Conservation (phyloP, 495 filamentous ascomycete species). For the Aspergillus kassunensis region DNA sequence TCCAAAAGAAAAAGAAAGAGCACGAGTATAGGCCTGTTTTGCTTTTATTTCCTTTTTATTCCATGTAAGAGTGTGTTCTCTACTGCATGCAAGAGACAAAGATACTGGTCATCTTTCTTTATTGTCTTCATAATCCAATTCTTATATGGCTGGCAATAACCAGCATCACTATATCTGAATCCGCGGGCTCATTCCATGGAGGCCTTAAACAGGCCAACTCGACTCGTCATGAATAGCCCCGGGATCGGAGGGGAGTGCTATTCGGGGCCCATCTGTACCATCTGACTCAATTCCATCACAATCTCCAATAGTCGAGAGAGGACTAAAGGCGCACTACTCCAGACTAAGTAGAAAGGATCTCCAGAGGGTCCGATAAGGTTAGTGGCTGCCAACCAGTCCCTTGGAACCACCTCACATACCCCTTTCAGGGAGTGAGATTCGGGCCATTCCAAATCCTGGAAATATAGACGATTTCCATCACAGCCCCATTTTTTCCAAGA, state of each 20-base stretch:
- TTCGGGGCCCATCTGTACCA: conserved; percentile 1
- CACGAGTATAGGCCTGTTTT: conserved; percentile 11
- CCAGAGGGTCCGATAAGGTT: conserved; percentile 20
- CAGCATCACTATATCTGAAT: no score
- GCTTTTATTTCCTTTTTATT: conserved; percentile 5
- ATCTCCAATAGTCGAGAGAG: not conserved
- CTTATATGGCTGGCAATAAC: no score
- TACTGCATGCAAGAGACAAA: not conserved
- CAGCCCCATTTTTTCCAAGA: conserved; percentile 1
- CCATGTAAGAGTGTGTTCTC: not conserved
- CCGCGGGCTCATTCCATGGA: no score
- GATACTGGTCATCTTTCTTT: not conserved
- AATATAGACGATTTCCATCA: not conserved
- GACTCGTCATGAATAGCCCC: not conserved
- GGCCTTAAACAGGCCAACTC: not conserved
- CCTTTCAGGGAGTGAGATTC: not conserved
- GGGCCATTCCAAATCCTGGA: conserved; percentile 16
- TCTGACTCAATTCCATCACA: not conserved
- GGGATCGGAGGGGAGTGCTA: conserved; percentile 10
- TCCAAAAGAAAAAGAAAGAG: conserved; percentile 7
- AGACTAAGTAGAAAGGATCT: conserved; percentile 2
- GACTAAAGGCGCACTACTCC: conserved; percentile 2
- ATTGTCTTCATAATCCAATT: not conserved
- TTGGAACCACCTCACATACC: conserved; percentile 7
- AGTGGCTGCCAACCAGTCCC: conserved; percentile 10